Evolutionary conservation across 768 basidiomycete species (phyloP).

Genomic region (Boletus tomentosulus): DNA sequence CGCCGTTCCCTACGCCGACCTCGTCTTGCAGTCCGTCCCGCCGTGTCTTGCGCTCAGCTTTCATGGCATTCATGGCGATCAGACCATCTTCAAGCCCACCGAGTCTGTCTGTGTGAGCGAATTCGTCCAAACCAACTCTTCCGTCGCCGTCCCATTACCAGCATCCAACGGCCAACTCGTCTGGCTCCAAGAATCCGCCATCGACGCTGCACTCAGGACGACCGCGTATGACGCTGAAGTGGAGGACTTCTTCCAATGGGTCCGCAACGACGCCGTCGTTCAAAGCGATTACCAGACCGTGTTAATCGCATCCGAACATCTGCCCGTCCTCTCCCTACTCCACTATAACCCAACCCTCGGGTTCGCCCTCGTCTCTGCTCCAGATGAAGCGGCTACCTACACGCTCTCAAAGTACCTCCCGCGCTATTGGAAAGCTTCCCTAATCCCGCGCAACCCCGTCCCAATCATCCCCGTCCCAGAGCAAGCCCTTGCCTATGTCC

Average conservation of each 20-base stretch:
- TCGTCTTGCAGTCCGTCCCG: constrained; percentile 15
- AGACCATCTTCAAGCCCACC: constrained; percentile 45
- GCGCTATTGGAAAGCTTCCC: constrained; percentile 65
- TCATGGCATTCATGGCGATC: constrained; percentile 53
- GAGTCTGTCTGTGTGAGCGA: constrained; percentile 37
- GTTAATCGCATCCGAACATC: constrained; percentile 6
- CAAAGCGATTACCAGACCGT: constrained; percentile 18
- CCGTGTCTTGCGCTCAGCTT: constrained; percentile 48
- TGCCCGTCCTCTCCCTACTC: constrained; percentile 33
- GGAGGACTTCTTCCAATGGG: constrained; percentile 33
- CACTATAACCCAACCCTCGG: constrained; percentile 33
- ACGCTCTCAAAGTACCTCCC: constrained; percentile 64
- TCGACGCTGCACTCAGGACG: constrained; percentile 44
- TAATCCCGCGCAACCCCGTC: constrained; percentile 50
- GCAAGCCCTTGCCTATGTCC: constrained; percentile 50
- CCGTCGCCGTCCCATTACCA: constrained; percentile 20
- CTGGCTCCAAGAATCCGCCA: constrained; percentile 55
- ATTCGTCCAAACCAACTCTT: not conserved
- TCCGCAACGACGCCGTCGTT: constrained; percentile 19
- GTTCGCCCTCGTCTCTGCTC: constrained; percentile 50
- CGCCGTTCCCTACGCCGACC: constrained; percentile 19
- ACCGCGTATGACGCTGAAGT: constrained; percentile 33
- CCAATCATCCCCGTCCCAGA: constrained; percentile 54
- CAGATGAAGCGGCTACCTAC: constrained; percentile 34
- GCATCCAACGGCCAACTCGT: constrained; percentile 42